Evolutionary conservation across 2,329 filamentous ascomycete genomes (phyloP), one percentile per base, ranked within the genome.

Genomic region (Aureobasidium musti): DNA sequence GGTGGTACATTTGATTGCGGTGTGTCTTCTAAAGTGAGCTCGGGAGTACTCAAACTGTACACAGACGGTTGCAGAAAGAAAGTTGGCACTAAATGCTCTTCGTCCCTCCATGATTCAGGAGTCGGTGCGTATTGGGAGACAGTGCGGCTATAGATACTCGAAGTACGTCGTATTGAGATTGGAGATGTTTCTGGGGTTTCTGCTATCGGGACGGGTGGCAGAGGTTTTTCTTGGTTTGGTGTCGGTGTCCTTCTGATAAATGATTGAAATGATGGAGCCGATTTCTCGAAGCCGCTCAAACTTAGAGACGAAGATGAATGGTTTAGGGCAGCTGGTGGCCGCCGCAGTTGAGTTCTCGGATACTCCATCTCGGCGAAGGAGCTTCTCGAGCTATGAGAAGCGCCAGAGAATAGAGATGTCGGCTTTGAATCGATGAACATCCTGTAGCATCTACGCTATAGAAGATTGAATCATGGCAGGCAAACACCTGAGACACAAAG

Each of bases 141-240:
- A 14, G 73, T 71, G 13, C 70, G 72, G 52, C 76, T 77, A 64
- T 77, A 77, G 30, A 76, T 71, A 59, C 76, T 77, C 6, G 74
- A 76, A 10, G 73, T 69, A 19, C 64, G 59, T 35, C 57, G 65
- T n/a, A 41, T 13, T n/a, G 21, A 45, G 11, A 53, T 41, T 21
- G 57, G 57, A 26, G 57, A 49, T 10, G 61, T 43, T 10, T 52
- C 33, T n/a, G 56, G 19, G 4, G 37, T 30, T 30, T 49, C 23
- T 39, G 17, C 41, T 39, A 10, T 39, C 13, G 75, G 74, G 21
- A 70, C 69, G 6, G 74, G 74, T 10, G 74, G 75, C 3, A 77
- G 70, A 17, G 75, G 73, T 65, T 76, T 77, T 3, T 71, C 53
- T 10, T 70, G 67, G 26, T 73, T 68, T 10, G 68, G 68, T 10